These are phyloP conservation scores for Cetradonia linearis DNA, from an alignment of 495 filamentous ascomycete species.

Conservation along the genomic window DNA sequence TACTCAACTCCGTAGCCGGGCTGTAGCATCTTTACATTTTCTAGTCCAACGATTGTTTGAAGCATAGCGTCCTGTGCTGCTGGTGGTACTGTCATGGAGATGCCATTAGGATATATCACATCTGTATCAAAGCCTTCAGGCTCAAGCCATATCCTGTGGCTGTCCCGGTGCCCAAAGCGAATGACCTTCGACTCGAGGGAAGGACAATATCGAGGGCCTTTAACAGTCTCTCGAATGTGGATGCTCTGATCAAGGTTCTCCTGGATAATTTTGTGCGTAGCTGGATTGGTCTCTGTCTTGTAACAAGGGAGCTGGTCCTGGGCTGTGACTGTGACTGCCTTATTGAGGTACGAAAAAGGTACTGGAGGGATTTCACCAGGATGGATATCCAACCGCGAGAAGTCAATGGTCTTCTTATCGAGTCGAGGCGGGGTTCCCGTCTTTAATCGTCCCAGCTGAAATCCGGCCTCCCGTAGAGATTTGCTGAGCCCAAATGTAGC, in stretches of 20 bases:
- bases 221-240: slow-evolving; percentile 91
- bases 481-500: slow-evolving; percentile 91
- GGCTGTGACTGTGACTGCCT: slow-evolving; percentile 59
- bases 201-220: slow-evolving; percentile 89
- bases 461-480: slow-evolving; percentile 79
- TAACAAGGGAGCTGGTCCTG: slow-evolving; percentile 82
- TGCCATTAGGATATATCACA: slow-evolving; percentile 91
- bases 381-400: slow-evolving; percentile 57
- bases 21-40: slow-evolving; percentile 87
- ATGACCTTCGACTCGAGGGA: slow-evolving; percentile 93
- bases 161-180: slow-evolving; percentile 65
- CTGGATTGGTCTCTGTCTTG: slow-evolving; percentile 73
- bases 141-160: slow-evolving; percentile 89
- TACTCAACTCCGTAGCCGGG: slow-evolving; percentile 97
- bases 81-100: slow-evolving; percentile 90
- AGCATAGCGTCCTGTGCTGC: slow-evolving; percentile 77
- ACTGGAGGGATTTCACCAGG: slow-evolving; percentile 73
- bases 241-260: slow-evolving; percentile 84
- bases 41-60: slow-evolving; percentile 73
- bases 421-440: slow-evolving; percentile 90
- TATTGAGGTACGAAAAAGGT: slow-evolving; percentile 88
- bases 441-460: slow-evolving; percentile 83
- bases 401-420: slow-evolving; percentile 75
- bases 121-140: slow-evolving; percentile 90
- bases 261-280: slow-evolving; percentile 73